Percentiles rank a stretch among this genome's conserved stretches.
Evolutionary conservation across 2,329 filamentous ascomycete genomes (phyloP).

Genomic region (Botrytis porri): DNA sequence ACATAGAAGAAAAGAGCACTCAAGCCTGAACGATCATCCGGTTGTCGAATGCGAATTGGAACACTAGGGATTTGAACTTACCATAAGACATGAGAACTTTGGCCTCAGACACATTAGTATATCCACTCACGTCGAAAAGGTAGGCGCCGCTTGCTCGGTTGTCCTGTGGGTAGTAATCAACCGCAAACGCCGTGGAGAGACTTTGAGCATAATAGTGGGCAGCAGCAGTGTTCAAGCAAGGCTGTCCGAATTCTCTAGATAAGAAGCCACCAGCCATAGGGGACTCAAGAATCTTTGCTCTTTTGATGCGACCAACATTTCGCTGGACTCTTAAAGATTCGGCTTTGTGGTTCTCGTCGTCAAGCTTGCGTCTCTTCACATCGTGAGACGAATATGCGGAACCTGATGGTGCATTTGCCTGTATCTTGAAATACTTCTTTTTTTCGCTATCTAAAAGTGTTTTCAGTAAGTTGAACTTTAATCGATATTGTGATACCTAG

Average conservation of each 20-base stretch:
- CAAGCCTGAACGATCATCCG: not conserved
- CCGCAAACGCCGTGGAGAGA: not conserved
- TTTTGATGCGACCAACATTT: constrained; percentile 27
- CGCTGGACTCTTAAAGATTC: constrained; percentile 19
- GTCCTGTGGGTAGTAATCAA: not conserved
- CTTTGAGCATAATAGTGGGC: constrained; percentile 10
- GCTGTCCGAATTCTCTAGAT: constrained; percentile 25
- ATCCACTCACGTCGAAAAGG: not conserved
- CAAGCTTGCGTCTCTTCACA: constrained; percentile 54
- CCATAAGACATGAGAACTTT: not conserved
- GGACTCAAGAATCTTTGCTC: constrained; percentile 24
- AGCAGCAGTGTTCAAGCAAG: constrained; percentile 15
- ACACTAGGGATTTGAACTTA: not conserved
- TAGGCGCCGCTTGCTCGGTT: not conserved
- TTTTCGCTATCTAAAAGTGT: constrained; percentile 50
- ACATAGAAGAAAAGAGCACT: not conserved
- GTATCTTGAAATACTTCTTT: constrained; percentile 66
- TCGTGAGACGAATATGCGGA: constrained; percentile 56
- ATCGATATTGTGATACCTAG: not conserved
- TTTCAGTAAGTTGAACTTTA: not conserved
- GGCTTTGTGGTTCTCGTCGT: constrained; percentile 38
- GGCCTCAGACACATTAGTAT: not conserved
- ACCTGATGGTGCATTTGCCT: constrained; percentile 47
- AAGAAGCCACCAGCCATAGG: constrained; percentile 29
- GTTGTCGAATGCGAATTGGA: not conserved